These are phyloP conservation scores for Alternaria consortialis DNA, from an alignment of 2,329 filamentous ascomycete species.

Conservation along the genomic window DNA sequence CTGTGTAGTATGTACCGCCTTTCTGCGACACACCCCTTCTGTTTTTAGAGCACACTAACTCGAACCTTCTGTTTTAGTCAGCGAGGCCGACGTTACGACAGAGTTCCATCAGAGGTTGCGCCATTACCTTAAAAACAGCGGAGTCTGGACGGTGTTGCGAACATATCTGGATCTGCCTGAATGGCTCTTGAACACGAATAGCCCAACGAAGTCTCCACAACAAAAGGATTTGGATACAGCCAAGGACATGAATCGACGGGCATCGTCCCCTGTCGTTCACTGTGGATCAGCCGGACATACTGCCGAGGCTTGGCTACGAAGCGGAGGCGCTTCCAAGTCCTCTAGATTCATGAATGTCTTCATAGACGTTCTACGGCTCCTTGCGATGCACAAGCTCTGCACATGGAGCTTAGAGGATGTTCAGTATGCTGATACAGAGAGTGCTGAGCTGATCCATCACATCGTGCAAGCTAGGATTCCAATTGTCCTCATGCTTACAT, in stretches of 20 bases:
- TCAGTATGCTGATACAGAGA: constrained; percentile 90
- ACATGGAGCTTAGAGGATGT: constrained; percentile 90
- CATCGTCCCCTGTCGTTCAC: constrained; percentile 49
- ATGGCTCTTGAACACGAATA: constrained; percentile 61
- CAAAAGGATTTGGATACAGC: constrained; percentile 33
- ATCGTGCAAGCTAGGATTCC: constrained; percentile 81
- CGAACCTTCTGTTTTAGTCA: constrained; percentile 47
- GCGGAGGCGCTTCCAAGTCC: constrained; percentile 58
- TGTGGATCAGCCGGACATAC: constrained; percentile 47
- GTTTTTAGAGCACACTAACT: neutral
- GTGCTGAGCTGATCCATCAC: constrained; percentile 80
- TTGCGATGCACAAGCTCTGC: constrained; percentile 85
- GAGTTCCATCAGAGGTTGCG: constrained; percentile 69
- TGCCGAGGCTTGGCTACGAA: constrained; percentile 57
- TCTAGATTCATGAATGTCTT: constrained; percentile 88
- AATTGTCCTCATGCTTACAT: constrained; percentile 73
- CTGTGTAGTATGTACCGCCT: neutral
- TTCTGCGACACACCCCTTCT: neutral
- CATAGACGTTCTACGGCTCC: constrained; percentile 81
- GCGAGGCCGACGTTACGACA: constrained; percentile 68
- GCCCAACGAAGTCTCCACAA: constrained; percentile 33
- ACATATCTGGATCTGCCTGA: constrained; percentile 70
- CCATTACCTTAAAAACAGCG: constrained; percentile 60
- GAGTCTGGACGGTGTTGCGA: constrained; percentile 66
- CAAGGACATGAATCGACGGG: constrained; percentile 31